phyloP scores from a whole-genome alignment of 2,329 filamentous ascomycete species.

The Diplocarpon mali region DNA sequence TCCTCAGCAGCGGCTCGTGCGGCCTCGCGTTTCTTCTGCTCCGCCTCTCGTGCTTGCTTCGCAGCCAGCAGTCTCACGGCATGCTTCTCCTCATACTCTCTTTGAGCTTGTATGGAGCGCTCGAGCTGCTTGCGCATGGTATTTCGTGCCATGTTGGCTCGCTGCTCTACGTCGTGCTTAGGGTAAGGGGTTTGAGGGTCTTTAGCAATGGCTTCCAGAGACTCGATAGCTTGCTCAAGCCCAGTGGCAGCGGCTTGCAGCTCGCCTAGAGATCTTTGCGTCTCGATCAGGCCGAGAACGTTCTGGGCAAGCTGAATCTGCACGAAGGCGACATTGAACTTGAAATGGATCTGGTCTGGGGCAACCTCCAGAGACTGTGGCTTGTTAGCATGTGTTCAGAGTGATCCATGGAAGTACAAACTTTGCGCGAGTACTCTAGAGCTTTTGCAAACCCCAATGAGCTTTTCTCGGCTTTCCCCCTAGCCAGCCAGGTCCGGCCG shows the following conservation, averaged over 20 bases:
- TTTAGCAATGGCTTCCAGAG: conserved; percentile 51
- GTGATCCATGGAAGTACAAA: conserved; percentile 26
- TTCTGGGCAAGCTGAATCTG: conserved; percentile 87
- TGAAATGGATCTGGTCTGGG: conserved; percentile 78
- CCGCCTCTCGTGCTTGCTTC: conserved; percentile 67
- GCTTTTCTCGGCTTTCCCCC: conserved; percentile 53
- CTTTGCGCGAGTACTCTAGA: conserved; percentile 53
- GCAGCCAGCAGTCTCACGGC: conserved; percentile 78
- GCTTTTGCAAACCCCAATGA: conserved; percentile 51
- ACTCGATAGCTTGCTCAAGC: conserved; percentile 74
- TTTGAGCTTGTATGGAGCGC: conserved; percentile 71
- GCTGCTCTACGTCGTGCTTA: conserved; percentile 79
- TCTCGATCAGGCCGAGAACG: conserved; percentile 64
- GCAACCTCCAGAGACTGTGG: conserved; percentile 60
- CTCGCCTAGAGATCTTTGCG: conserved; percentile 66
- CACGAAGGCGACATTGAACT: conserved; percentile 97
- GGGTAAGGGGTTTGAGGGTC: conserved; percentile 72
- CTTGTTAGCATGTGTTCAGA: conserved; percentile 17
- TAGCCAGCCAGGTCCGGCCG: conserved; percentile 58
- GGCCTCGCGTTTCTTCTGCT: conserved; percentile 68
- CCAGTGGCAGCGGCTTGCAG: conserved; percentile 71
- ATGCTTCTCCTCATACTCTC: conserved; percentile 88
- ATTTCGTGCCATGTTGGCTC: conserved; percentile 93
- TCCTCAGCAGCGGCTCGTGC: conserved; percentile 57
- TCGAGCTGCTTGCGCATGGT: conserved; percentile 90